Base-by-base conservation (phyloP, 768 basidiomycete genomes). In the Hygrophorus russula region DNA sequence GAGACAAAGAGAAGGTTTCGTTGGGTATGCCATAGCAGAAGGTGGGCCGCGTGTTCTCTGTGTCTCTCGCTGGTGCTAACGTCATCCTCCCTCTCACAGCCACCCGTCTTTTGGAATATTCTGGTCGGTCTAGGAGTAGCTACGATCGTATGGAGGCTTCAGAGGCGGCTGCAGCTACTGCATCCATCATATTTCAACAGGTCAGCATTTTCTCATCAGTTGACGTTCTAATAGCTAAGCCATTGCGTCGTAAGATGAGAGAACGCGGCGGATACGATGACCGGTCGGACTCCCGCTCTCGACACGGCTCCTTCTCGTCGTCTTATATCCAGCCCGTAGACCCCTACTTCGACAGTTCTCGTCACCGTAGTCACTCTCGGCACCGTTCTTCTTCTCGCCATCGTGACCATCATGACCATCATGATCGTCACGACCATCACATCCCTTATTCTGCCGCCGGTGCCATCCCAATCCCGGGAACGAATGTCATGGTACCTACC, bases 1-100 rank as follows among this genome's bases (percentile, higher is more conserved):
- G 48, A 62, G 76, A 34, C 78, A 82, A 54, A 61, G 78, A 41
- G 82, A 86, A 58, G 78, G 68, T 11, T 61, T 86, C 11, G 71
- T 76, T 19, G 83, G 76, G 1, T 64, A 84, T 19, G 81, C 84
- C 9, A 67, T 81, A 19, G 83, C 74, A 31, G 84, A 87, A 74
- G 78, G 82, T 81, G 51, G 50, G 45, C 10, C 35, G 15, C 27
- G 14, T 45, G 30, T 20, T 40, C 17, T 37, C 32, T 30, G 9
- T 37, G 29, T 14, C 41, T 37, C 15, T 27, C 47, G 50, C 19
- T 38, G 37, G 12, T 36, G 37, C 45, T 38, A 30, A 20, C 34
- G 12, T n/a, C 31, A 4, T 41, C 11, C 17, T 14, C 4, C 24
- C n/a, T 50, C 47, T 28, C 35, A 10, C 48, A 84, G 82, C 74